Evolutionary conservation across 2,329 filamentous ascomycete genomes (phyloP).

Genomic region (Teratosphaeria pseudoeucalypti): DNA sequence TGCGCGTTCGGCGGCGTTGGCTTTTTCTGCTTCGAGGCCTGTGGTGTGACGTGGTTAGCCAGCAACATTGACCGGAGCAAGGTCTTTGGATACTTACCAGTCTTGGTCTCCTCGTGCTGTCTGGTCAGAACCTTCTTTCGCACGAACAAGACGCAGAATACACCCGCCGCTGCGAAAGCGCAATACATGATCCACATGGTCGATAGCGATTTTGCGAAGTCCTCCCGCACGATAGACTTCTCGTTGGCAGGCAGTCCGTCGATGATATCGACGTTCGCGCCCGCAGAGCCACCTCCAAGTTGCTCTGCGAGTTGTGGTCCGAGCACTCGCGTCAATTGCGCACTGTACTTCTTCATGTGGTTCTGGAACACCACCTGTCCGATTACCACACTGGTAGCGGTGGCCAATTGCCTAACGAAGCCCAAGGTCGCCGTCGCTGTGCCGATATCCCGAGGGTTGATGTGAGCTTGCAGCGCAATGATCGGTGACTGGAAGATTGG

Average conservation of each 20-base stretch:
- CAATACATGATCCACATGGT: conserved; percentile 43
- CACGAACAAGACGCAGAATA: conserved; percentile 32
- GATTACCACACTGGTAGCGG: conserved; percentile 57
- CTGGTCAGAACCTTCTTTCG: conserved; percentile 31
- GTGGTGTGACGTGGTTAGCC: not conserved
- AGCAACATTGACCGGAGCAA: not conserved
- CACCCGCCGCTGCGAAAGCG: conserved; percentile 29
- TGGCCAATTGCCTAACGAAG: conserved; percentile 59
- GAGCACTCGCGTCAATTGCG: conserved; percentile 40
- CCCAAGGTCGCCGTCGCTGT: conserved; percentile 57
- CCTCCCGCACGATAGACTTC: conserved; percentile 30
- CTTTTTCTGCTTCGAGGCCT: conserved; percentile 31
- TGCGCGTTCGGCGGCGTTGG: conserved; percentile 21
- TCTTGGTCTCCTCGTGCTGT: conserved; percentile 40
- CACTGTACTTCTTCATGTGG: conserved; percentile 50
- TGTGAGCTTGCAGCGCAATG: conserved; percentile 55
- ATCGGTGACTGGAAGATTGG: conserved; percentile 61
- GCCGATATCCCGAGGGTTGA: conserved; percentile 55
- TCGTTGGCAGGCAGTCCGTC: conserved; percentile 40
- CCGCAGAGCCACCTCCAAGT: conserved; percentile 50
- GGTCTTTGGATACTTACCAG: conserved; percentile 18
- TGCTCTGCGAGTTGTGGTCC: conserved; percentile 40
- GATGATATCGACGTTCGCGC: conserved; percentile 50
- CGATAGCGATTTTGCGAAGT: conserved; percentile 34
- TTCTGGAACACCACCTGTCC: conserved; percentile 76